Evolutionary conservation across 805 yeast species (phyloP), one percentile per base, ranked within the genome.

Genomic region (Cyberlindnera amylophila): DNA sequence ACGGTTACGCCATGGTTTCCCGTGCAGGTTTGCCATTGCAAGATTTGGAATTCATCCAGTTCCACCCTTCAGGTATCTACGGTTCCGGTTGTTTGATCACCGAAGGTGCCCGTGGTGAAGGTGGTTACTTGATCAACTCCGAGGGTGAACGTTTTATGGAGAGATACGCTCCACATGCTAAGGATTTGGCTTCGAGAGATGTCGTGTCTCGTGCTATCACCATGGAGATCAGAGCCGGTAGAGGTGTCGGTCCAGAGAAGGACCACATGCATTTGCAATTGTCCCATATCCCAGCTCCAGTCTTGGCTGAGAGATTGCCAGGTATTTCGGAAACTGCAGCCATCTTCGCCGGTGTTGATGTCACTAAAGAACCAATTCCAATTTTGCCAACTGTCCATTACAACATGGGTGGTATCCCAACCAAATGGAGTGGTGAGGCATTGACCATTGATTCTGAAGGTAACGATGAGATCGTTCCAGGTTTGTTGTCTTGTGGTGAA

Each of bases 101-200:
- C 44, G 99, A 93, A 72, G 99, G 99, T 74, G 96, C 97, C 55
- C 86, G 99, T 77, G 99, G 99, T 79, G 99, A 93, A 76, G 99
- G 99, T 81, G 99, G 99, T 52, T 93, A 79, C 79, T 75, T 91
- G 66, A 77, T 91, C 52, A 91, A 91, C 79, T 79, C 89, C 55
- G 96, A 93, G 72, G 99, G 99, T 77, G 99, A 91, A 75, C 83
- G 99, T 70, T 91, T 91, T 70, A 91, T 91, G 99, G 99, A 91
- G 76, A 84, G 99, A 70, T 91, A 91, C 64, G 99, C 99, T 44
- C 99, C 99, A 53, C 85, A 90, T 41, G 98, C 98, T 54, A 93
- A 91, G 75, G 99, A 91, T 72, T 77, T 91, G 67, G 99, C 99
- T 45, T 89, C 95, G 50, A 85, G 99, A 76, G 99, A 91, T 66